Conservation (phyloP, 306 rosid genomes). For the Castanea crenata region DNA sequence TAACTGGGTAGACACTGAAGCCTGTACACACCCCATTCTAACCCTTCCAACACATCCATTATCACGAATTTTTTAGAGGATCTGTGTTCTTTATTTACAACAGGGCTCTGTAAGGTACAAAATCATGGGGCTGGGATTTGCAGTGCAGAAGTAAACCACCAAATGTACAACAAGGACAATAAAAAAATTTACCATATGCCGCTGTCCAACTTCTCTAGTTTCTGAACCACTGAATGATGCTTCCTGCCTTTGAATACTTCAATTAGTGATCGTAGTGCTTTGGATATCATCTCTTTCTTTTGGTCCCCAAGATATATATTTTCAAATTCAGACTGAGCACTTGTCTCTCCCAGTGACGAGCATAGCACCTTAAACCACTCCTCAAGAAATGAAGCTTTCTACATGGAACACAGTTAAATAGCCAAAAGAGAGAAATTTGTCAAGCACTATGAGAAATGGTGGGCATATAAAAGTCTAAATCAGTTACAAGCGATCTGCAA, state of each 20-base stretch:
- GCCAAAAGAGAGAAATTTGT: conserved; percentile 4
- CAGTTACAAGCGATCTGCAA: not conserved
- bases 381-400: conserved; percentile 79
- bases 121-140: not conserved
- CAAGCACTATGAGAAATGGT: not conserved
- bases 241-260: conserved; percentile 57
- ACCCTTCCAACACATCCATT: not conserved
- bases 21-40: not conserved
- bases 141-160: not conserved
- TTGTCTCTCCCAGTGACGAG: conserved; percentile 42
- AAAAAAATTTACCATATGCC: conserved; percentile 10
- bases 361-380: conserved; percentile 71
- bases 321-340: conserved; percentile 36
- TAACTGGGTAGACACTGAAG: not conserved
- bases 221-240: conserved; percentile 44
- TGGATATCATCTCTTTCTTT: conserved; percentile 64
- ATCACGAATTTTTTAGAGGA: not conserved
- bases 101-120: not conserved
- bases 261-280: conserved; percentile 58
- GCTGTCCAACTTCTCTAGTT: conserved; percentile 59
- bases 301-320: conserved; percentile 39
- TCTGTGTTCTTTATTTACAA: not conserved
- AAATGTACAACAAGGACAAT: not conserved
- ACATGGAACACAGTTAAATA: conserved; percentile 4
- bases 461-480: not conserved